A percentile compares a stretch with the other conserved stretches of the same genome.
Evolutionary conservation across 78 protist genomes (phyloP).

Genomic region (Dictyostelium purpureum): DNA sequence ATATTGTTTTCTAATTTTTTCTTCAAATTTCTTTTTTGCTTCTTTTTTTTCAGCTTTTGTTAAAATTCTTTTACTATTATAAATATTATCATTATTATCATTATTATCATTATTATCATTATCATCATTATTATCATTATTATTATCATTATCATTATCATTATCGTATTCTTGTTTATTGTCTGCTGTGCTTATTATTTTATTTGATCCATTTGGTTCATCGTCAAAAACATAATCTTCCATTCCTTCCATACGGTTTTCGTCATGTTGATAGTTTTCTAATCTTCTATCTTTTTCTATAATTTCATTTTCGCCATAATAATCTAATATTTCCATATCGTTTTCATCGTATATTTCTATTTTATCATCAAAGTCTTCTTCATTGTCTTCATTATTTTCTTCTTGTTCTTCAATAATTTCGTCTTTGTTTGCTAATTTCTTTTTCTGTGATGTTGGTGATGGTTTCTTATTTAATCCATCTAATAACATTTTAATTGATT

Average conservation of each 20-base stretch:
- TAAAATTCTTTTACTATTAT: not conserved
- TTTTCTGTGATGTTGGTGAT: not conserved
- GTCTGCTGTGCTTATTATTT: not conserved
- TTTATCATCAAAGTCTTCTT: not conserved
- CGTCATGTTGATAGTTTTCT: constrained; percentile 19
- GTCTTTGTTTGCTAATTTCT: not conserved
- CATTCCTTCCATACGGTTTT: constrained; percentile 61
- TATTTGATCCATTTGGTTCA: not conserved
- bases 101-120: not conserved
- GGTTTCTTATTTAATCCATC: not conserved
- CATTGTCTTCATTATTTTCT: not conserved
- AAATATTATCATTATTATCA: not conserved
- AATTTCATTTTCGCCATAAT: not conserved
- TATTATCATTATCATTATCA: not conserved
- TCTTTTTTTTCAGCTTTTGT: not conserved
- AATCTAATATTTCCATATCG: not conserved
- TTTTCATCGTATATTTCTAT: not conserved
- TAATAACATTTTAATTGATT: not conserved
- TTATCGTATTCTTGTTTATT: not conserved
- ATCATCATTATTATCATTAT: not conserved
- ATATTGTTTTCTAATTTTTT: constrained; percentile 15
- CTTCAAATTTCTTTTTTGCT: constrained; percentile 3
- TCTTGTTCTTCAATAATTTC: not conserved
- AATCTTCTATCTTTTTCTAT: not conserved
- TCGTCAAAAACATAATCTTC: constrained; percentile 67